phyloP scores from a whole-genome alignment of 495 filamentous ascomycete genomes.

The Recurvomyces mirabilis region DNA sequence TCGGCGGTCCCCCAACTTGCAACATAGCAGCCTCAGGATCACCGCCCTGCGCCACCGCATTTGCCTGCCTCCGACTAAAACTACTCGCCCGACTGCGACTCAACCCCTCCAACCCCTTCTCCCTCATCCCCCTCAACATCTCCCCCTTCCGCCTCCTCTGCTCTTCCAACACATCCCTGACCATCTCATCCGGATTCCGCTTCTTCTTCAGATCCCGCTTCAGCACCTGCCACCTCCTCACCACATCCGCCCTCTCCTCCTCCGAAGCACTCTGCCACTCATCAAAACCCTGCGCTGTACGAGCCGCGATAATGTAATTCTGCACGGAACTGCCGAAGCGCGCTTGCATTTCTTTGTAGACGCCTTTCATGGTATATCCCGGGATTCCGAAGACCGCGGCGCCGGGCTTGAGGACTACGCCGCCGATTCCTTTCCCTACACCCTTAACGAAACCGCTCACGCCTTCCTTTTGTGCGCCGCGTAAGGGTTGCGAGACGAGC shows the following conservation, averaged over 20 bases:
- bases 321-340: constrained; percentile 49
- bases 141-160: constrained; percentile 27
- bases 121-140: constrained; percentile 10
- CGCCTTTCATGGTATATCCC: constrained; percentile 63
- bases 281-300: constrained; percentile 59
- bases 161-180: constrained; percentile 27
- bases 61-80: background rate
- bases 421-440: constrained; percentile 63
- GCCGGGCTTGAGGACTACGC: constrained; percentile 55
- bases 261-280: constrained; percentile 40
- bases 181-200: constrained; percentile 40
- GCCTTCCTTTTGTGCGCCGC: constrained; percentile 58
- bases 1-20: background rate
- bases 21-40: constrained; percentile 6
- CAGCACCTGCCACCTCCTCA: constrained; percentile 45
- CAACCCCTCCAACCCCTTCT: background rate
- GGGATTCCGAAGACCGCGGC: constrained; percentile 57
- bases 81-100: constrained; percentile 6
- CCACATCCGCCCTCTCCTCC: constrained; percentile 46
- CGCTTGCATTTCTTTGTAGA: constrained; percentile 61
- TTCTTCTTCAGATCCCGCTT: constrained; percentile 45
- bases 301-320: constrained; percentile 61
- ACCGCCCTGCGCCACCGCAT: background rate
- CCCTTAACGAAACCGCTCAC: constrained; percentile 61
- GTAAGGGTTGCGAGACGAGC: constrained; percentile 56